A percentile compares a stretch with the other conserved stretches of the same genome.
These are phyloP conservation scores for Aspergillus indologenus DNA, from an alignment of 495 filamentous ascomycete genomes.

Conservation along the genomic window DNA sequence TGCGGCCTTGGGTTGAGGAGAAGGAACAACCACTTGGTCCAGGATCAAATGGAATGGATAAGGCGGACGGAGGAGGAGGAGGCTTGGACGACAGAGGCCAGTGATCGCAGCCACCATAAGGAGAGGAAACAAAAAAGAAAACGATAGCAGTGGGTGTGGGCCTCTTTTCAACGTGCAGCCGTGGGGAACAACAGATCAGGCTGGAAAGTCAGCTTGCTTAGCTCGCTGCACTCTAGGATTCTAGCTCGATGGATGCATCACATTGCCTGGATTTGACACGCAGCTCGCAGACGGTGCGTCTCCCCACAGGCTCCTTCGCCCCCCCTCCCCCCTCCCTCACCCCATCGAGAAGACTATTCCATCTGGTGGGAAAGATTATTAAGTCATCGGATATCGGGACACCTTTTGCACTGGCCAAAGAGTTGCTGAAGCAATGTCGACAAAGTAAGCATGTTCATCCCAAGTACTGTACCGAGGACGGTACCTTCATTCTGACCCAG, in stretches of 20 bases:
- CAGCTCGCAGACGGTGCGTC: conserved; percentile 23
- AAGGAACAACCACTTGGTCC: background rate
- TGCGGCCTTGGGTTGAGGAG: background rate
- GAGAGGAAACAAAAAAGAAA: background rate
- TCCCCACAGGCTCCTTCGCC: conserved; percentile 10
- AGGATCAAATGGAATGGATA: background rate
- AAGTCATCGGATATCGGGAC: conserved; percentile 3
- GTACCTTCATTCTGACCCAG: conserved; percentile 11
- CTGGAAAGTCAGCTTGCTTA: conserved; percentile 16
- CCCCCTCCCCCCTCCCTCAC: too few species aligned
- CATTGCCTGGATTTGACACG: conserved; percentile 29
- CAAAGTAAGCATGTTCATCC: conserved; percentile 10
- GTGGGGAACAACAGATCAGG: conserved; percentile 15
- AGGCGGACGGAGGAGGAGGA: background rate
- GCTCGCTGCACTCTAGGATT: conserved; percentile 20
- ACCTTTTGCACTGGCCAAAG: background rate
- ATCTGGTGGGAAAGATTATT: conserved; percentile 14
- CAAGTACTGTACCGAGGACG: background rate
- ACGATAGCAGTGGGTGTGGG: conserved; percentile 15
- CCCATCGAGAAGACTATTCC: conserved; percentile 8
- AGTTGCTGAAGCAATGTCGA: conserved; percentile 9
- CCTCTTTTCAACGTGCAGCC: conserved; percentile 26
- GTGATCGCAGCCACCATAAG: background rate
- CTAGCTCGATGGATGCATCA: conserved; percentile 30
- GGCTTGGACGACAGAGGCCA: background rate